Percentiles rank a stretch among this genome's conserved stretches.
Conservation (phyloP, 805 yeast genomes). For the Danielia oregonensis region DNA sequence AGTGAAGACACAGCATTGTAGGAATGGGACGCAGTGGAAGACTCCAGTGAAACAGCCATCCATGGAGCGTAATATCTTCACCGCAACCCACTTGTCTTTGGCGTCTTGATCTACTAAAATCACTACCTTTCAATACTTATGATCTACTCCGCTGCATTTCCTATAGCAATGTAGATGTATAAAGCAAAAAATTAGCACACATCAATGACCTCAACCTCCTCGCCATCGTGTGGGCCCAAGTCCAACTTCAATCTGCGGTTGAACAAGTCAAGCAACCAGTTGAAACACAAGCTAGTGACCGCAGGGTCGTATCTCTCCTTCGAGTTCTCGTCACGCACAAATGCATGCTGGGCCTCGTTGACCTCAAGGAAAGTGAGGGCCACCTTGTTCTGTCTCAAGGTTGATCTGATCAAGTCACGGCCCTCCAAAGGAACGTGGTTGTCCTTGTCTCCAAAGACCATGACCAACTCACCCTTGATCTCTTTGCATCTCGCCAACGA, state of each 20-base stretch:
- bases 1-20: too few species aligned
- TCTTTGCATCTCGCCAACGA: slow-evolving; percentile 55
- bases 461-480: slow-evolving; percentile 54
- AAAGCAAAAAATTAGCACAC: too few species aligned
- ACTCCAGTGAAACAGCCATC: too few species aligned
- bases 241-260: slow-evolving; percentile 64
- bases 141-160: too few species aligned
- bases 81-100: too few species aligned
- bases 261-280: slow-evolving; percentile 67
- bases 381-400: slow-evolving; percentile 55
- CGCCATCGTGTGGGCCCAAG: slow-evolving; percentile 60
- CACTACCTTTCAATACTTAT: too few species aligned
- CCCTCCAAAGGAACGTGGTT: slow-evolving; percentile 80
- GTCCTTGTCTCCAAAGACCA: slow-evolving; percentile 76
- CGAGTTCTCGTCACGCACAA: slow-evolving; percentile 71
- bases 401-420: slow-evolving; percentile 63
- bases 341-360: slow-evolving; percentile 80
- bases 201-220: slow-evolving; percentile 49
- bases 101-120: too few species aligned
- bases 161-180: too few species aligned
- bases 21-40: too few species aligned
- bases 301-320: slow-evolving; percentile 85
- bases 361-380: slow-evolving; percentile 70
- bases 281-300: slow-evolving; percentile 61
- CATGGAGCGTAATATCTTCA: too few species aligned